Percentiles rank a stretch among this genome's conserved stretches.
Conservation (phyloP, 2,329 filamentous ascomycete species). For the Talaromyces sp. region DNA sequence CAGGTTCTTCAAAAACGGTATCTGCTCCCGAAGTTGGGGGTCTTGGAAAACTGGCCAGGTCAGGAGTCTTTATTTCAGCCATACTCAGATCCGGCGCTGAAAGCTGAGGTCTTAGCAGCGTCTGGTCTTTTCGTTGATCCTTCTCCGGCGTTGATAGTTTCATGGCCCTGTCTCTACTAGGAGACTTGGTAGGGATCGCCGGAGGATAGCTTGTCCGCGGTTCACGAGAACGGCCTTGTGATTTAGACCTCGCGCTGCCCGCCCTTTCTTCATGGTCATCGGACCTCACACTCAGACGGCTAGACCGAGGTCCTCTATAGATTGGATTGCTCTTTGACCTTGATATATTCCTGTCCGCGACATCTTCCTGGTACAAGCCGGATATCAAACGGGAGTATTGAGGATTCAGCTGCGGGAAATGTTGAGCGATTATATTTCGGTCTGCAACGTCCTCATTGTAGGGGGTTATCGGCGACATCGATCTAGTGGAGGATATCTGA, state of each 20-base stretch:
- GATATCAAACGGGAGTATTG: conserved; percentile 35
- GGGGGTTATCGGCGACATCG: conserved; percentile 34
- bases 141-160: neutral
- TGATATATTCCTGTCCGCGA: conserved; percentile 42
- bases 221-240: conserved; percentile 7
- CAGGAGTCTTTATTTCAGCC: conserved; percentile 14
- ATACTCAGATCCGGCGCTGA: conserved; percentile 34
- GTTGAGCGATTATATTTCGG: conserved; percentile 38
- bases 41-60: conserved; percentile 20
- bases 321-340: conserved; percentile 25
- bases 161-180: conserved; percentile 12
- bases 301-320: conserved; percentile 12
- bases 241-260: conserved; percentile 3
- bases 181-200: conserved; percentile 14
- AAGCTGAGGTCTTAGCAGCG: conserved; percentile 29
- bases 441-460: conserved; percentile 48
- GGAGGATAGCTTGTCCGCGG: conserved; percentile 12
- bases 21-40: conserved; percentile 13
- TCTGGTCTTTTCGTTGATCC: conserved; percentile 13
- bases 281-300: conserved; percentile 7
- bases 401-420: conserved; percentile 18
- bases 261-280: neutral
- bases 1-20: neutral
- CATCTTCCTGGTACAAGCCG: conserved; percentile 43
- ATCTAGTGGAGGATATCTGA: conserved; percentile 25